Evolutionary conservation across 495 filamentous ascomycete species (phyloP).

Genomic region (Stereocaulon alpinum): DNA sequence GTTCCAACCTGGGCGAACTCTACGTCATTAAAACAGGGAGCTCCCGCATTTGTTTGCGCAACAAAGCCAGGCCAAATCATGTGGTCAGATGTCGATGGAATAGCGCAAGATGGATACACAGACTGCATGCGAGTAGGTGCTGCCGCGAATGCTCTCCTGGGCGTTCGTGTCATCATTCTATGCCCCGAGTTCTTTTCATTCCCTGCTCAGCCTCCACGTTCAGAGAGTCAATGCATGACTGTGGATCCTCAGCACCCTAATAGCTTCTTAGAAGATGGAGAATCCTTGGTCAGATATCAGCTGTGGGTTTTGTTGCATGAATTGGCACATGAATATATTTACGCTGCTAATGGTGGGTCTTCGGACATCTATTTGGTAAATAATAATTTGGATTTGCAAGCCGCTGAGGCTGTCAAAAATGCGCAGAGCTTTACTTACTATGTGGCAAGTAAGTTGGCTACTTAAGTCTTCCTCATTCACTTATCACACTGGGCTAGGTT

Average conservation of each 20-base stretch:
- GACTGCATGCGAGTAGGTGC: neutral
- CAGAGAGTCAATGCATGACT: neutral
- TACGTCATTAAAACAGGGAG: neutral
- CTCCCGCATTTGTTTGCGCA: neutral
- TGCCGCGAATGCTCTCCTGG: neutral
- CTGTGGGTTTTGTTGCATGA: slow-evolving; percentile 13
- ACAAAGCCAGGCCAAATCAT: neutral
- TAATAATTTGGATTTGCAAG: neutral
- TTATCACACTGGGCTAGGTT: neutral
- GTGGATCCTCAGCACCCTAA: neutral
- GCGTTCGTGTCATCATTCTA: neutral
- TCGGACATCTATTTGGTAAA: neutral
- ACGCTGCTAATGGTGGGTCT: neutral
- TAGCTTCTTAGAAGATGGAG: neutral
- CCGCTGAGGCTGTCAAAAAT: neutral
- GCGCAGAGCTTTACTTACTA: slow-evolving; percentile 9
- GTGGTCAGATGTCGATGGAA: neutral
- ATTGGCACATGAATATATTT: slow-evolving; percentile 12
- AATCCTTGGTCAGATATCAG: neutral
- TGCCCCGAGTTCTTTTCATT: slow-evolving; percentile 2
- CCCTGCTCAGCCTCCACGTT: neutral
- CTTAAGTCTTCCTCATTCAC: neutral
- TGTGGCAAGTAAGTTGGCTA: slow-evolving; percentile 8
- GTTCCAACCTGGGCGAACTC: neutral
- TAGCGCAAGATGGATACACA: neutral